Conservation (phyloP, 2,329 filamentous ascomycete species). For the Calonectria fujianensis region DNA sequence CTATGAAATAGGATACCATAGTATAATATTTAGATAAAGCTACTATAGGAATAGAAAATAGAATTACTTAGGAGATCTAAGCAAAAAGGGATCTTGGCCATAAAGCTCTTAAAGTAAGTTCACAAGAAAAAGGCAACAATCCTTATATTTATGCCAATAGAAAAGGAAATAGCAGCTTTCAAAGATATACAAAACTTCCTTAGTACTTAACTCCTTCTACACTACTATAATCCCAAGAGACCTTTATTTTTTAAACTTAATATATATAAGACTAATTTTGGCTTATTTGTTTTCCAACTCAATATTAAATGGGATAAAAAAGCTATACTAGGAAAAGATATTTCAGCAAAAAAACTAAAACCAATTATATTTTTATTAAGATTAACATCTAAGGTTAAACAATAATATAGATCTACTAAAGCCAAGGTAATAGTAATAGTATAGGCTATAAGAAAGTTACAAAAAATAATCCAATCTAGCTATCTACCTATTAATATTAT, state of each 20-base stretch:
- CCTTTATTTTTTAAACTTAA: not conserved
- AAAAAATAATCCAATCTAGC: no score
- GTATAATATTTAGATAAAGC: no score
- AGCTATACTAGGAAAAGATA: not conserved
- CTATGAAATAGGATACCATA: no score
- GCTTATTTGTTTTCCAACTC: not conserved
- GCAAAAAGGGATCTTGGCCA: not conserved
- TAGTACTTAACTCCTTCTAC: not conserved
- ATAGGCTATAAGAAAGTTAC: no score
- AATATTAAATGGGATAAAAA: not conserved
- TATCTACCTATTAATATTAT: no score
- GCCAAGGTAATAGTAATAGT: not conserved
- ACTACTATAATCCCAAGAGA: not conserved
- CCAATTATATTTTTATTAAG: not conserved
- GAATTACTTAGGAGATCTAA: not conserved
- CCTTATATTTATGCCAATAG: not conserved
- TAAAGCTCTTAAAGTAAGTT: not conserved
- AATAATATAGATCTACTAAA: not conserved
- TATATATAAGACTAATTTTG: not conserved
- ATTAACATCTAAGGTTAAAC: not conserved
- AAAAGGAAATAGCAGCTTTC: not conserved
- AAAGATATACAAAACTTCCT: not conserved
- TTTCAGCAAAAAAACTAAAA: not conserved
- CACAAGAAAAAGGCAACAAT: not conserved
- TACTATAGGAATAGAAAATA: not conserved